phyloP scores from a whole-genome alignment of 805 yeast species.

The Kuraishia ogatae region DNA sequence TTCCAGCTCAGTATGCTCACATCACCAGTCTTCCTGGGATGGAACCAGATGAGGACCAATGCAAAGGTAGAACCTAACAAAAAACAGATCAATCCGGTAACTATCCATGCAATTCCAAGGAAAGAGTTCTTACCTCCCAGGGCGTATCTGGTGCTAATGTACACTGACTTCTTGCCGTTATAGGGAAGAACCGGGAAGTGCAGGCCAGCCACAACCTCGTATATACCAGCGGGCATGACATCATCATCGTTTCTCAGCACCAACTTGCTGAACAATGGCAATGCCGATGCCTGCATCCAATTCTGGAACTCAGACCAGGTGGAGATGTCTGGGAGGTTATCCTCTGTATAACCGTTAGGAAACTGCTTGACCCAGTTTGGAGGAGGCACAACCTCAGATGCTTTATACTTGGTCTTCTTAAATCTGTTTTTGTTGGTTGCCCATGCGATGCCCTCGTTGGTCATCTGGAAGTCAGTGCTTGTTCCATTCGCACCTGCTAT shows the following conservation, averaged over 20 bases:
- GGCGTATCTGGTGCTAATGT: conserved; percentile 59
- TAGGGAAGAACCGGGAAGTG: conserved; percentile 73
- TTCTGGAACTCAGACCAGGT: conserved; percentile 67
- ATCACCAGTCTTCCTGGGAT: conserved; percentile 69
- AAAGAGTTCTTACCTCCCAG: conserved; percentile 73
- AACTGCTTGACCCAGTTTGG: conserved; percentile 70
- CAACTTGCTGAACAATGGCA: conserved; percentile 59
- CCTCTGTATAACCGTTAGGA: conserved; percentile 67
- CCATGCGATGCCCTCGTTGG: conserved; percentile 63
- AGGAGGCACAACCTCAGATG: conserved; percentile 65
- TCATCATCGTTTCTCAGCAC: conserved; percentile 55
- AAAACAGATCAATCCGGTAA: conserved; percentile 64
- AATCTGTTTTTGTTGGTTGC: conserved; percentile 53
- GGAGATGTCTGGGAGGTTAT: conserved; percentile 61
- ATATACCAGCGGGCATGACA: conserved; percentile 44
- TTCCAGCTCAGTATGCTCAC: conserved; percentile 69
- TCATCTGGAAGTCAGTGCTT: conserved; percentile 31
- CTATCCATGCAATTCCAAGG: conserved; percentile 67
- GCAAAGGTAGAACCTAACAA: conserved; percentile 44
- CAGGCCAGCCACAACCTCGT: conserved; percentile 57
- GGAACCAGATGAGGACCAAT: conserved; percentile 39
- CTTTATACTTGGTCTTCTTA: conserved; percentile 53
- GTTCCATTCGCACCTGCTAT: conserved; percentile 34
- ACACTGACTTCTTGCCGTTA: conserved; percentile 60
- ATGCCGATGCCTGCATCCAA: conserved; percentile 82